These are phyloP conservation scores for Torulaspora maleeae DNA, from an alignment of 805 yeast species.

Conservation along the genomic window DNA sequence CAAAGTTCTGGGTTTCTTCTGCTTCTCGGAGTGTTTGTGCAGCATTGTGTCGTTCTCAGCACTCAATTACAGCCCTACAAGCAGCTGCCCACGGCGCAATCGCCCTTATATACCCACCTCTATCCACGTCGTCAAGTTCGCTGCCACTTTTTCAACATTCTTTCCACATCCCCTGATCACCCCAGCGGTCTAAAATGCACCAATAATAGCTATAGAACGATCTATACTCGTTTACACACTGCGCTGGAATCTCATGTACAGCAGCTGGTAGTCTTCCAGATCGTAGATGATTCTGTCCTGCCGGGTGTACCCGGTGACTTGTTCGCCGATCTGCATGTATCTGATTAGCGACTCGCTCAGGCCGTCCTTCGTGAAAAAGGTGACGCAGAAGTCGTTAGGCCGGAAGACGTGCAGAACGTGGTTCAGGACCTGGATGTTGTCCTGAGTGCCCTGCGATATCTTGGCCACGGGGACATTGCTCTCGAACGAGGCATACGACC, in stretches of 20 bases:
- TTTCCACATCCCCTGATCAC: too few relatives aligned
- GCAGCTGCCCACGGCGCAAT: too few relatives aligned
- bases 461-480: conserved; percentile 61
- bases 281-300: conserved; percentile 70
- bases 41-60: conserved; percentile 13
- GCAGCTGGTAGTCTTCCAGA: conserved; percentile 64
- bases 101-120: background rate
- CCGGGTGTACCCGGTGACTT: conserved; percentile 45
- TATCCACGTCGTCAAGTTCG: too few relatives aligned
- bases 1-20: conserved; percentile 15
- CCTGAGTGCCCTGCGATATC: conserved; percentile 35
- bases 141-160: too few relatives aligned
- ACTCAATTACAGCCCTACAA: too few relatives aligned
- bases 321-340: conserved; percentile 33
- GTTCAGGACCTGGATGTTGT: conserved; percentile 51
- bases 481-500: conserved; percentile 96
- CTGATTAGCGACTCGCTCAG: conserved; percentile 34
- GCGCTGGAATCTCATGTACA: conserved; percentile 60
- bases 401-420: conserved; percentile 60
- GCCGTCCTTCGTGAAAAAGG: conserved; percentile 40
- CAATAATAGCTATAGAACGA: too few relatives aligned
- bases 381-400: conserved; percentile 71
- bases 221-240: background rate
- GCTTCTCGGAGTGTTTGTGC: conserved; percentile 16
- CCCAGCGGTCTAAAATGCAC: too few relatives aligned